Conservation (phyloP, 129 eudicot species). For the Pseudognaphalium luteoalbum region DNA sequence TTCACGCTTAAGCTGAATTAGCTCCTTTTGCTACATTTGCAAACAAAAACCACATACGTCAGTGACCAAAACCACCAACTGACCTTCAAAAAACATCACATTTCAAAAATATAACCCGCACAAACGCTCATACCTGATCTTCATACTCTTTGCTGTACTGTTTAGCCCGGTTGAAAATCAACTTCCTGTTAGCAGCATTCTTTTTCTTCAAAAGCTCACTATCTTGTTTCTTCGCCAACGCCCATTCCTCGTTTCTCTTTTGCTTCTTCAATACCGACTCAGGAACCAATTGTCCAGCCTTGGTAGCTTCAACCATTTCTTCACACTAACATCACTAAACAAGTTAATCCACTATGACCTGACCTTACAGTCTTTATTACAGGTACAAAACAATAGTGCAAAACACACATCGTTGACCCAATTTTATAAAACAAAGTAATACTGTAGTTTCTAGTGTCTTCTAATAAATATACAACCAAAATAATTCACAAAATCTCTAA, state of each 20-base stretch:
- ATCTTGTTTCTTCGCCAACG: slow-evolving; percentile 55
- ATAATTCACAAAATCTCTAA: background rate
- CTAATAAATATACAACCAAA: background rate
- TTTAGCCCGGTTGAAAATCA: slow-evolving; percentile 59
- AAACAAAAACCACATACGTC: background rate
- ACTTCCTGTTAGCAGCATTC: slow-evolving; percentile 56
- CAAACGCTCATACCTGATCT: slow-evolving; percentile 42
- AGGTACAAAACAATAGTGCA: background rate
- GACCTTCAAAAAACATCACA: background rate
- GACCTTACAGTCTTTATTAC: background rate
- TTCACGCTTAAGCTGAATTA: slow-evolving; percentile 68
- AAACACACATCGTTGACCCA: too few relatives aligned
- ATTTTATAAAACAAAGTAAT: background rate
- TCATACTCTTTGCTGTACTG: slow-evolving; percentile 66
- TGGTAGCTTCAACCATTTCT: slow-evolving; percentile 53
- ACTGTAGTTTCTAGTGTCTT: background rate
- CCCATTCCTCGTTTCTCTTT: slow-evolving; percentile 84
- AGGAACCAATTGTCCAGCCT: slow-evolving; percentile 51
- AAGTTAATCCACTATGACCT: background rate
- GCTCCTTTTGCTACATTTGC: slow-evolving; percentile 53
- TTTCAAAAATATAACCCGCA: background rate
- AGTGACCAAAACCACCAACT: background rate
- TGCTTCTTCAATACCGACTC: slow-evolving; percentile 82
- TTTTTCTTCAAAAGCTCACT: slow-evolving; percentile 54
- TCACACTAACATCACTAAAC: background rate